A percentile compares a stretch with the other conserved stretches of the same genome.
Conservation (phyloP, 805 yeast species). For the Candida coquimbonensis region DNA sequence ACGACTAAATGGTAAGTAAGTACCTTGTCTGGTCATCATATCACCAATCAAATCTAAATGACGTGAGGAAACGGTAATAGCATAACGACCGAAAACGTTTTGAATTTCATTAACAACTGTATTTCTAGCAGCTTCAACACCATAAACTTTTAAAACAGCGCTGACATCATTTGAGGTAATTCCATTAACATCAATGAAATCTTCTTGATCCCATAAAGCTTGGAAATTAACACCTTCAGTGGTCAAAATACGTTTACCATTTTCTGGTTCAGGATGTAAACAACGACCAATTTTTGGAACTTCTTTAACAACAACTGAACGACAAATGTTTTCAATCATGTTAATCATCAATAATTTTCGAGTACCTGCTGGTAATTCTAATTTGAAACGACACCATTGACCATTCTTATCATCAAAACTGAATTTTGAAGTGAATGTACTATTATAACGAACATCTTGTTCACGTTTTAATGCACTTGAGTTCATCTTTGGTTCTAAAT, state of each 20-base stretch:
- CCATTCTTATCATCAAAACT: constrained; percentile 87
- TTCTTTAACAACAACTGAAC: constrained; percentile 87
- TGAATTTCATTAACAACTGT: constrained; percentile 94
- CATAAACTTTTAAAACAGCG: constrained; percentile 84
- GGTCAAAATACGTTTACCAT: constrained; percentile 68
- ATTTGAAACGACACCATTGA: constrained; percentile 86
- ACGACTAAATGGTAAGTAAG: constrained; percentile 93
- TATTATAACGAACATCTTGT: constrained; percentile 67
- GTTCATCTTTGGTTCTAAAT: constrained; percentile 34
- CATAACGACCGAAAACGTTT: constrained; percentile 93
- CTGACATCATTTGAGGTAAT: constrained; percentile 90
- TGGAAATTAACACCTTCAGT: constrained; percentile 98
- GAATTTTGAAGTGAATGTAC: constrained; percentile 68
- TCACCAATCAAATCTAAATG: constrained; percentile 97
- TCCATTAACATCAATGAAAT: constrained; percentile 82
- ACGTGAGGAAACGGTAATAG: constrained; percentile 85
- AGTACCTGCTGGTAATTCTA: constrained; percentile 77
- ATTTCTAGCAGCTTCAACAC: constrained; percentile 98
- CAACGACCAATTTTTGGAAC: constrained; percentile 89
- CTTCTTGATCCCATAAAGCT: constrained; percentile 98
- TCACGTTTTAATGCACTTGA: constrained; percentile 76
- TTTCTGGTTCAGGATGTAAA: constrained; percentile 68
- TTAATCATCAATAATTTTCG: constrained; percentile 96
- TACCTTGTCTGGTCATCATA: constrained; percentile 98
- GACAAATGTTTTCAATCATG: constrained; percentile 87